Percentiles rank a stretch among this genome's conserved stretches.
Evolutionary conservation across 1,284 basidiomycete species (phyloP).

Genomic region (Boletellus deceptivus): DNA sequence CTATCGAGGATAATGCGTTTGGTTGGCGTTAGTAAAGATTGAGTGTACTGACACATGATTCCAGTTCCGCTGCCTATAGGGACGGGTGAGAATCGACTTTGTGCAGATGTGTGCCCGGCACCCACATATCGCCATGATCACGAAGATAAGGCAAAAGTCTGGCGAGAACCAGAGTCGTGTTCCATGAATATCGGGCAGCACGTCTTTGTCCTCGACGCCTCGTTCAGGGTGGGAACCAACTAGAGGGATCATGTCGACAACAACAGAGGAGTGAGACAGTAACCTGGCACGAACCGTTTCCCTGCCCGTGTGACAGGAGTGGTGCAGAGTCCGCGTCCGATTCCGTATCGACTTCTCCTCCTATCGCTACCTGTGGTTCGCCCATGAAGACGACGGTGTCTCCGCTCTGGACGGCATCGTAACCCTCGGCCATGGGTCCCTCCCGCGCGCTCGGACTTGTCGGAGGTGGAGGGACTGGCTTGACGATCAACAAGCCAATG

Average conservation of each 20-base stretch:
- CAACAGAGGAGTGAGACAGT: constrained; percentile 7
- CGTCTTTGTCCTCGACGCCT: constrained; percentile 14
- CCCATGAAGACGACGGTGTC: constrained; percentile 23
- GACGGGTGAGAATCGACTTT: background rate
- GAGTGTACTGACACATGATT: constrained; percentile 68
- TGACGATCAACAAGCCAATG: constrained; percentile 62
- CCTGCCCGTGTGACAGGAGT: constrained; percentile 16
- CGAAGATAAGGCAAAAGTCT: constrained; percentile 78
- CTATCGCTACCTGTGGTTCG: constrained; percentile 30
- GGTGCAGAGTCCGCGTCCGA: constrained; percentile 15
- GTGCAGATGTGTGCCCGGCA: constrained; percentile 7
- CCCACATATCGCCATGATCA: constrained; percentile 68
- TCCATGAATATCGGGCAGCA: constrained; percentile 47
- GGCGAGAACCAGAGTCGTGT: constrained; percentile 42
- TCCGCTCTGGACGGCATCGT: constrained; percentile 11
- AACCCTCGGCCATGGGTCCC: constrained; percentile 2
- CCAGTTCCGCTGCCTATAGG: constrained; percentile 80
- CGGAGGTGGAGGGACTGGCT: constrained; percentile 51
- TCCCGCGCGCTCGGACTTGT: constrained; percentile 7
- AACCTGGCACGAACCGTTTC: constrained; percentile 7
- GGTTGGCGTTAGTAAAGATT: background rate
- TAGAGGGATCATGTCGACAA: constrained; percentile 13
- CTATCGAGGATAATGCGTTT: constrained; percentile 35
- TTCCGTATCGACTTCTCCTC: constrained; percentile 20
- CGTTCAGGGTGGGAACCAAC: constrained; percentile 4